Percentiles rank a stretch among this genome's conserved stretches.
Evolutionary conservation across 176 grass and related monocot genomes (phyloP).

Genomic region (Zea mays): DNA sequence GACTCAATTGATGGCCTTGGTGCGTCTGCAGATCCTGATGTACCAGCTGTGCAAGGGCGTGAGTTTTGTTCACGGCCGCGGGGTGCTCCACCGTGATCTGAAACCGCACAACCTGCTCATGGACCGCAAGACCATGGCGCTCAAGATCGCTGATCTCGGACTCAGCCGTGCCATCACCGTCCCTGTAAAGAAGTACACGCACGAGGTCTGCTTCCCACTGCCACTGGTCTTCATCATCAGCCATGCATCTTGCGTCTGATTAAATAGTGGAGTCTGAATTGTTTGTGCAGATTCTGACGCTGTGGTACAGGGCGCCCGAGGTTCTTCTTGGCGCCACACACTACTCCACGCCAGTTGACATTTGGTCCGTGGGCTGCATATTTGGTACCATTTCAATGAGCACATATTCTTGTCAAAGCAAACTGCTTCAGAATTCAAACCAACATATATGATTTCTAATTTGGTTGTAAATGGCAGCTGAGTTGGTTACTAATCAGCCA

Average conservation of each 20-base stretch:
- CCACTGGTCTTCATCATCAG: background rate
- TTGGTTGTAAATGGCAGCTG: too few relatives aligned
- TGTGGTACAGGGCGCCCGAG: too few relatives aligned
- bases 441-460: too few relatives aligned
- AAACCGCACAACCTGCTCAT: slow-evolving; percentile 99
- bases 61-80: slow-evolving; percentile 75
- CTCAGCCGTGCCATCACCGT: slow-evolving; percentile 79
- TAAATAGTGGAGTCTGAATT: background rate
- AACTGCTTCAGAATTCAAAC: too few relatives aligned
- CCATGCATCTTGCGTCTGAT: background rate
- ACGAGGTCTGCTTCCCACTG: slow-evolving; percentile 56
- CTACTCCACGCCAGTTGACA: too few relatives aligned
- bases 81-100: slow-evolving; percentile 90
- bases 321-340: too few relatives aligned
- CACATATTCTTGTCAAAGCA: too few relatives aligned
- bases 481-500: too few relatives aligned
- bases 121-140: slow-evolving; percentile 91
- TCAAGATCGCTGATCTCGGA: slow-evolving; percentile 94
- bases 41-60: slow-evolving; percentile 96
- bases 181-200: slow-evolving; percentile 94
- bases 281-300: too few relatives aligned
- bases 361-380: too few relatives aligned
- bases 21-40: slow-evolving; percentile 80
- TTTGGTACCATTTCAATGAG: too few relatives aligned
- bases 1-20: background rate